Evolutionary conservation across 352 stramenopile species (phyloP), one percentile per base, ranked within the genome.

Genomic region (Phytophthora kernoviae): DNA sequence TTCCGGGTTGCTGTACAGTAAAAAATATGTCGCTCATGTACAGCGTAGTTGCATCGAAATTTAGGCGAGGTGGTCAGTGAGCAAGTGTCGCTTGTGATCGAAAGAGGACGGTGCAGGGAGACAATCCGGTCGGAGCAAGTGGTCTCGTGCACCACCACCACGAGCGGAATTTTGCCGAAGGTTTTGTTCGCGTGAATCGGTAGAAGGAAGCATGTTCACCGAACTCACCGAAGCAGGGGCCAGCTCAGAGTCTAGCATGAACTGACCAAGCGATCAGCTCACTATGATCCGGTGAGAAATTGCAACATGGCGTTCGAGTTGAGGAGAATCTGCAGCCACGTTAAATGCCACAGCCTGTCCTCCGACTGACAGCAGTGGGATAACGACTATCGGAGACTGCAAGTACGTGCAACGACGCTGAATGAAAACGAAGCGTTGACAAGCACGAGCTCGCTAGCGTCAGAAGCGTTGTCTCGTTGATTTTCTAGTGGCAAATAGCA

Each of bases 121-220:
- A 63, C 45, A 54, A 65, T 54, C 20, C 54, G 22, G 58, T 53
- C 15, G 44, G 22, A 33, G 22, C 4, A 27, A 18, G 10, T 27
- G 15, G 17, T 12, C 9, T 30, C 14, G 37, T 39, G 22, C 41
- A 33, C n/a, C 39, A 53, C 56, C 17, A 33, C 56, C 36, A 12
- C 36, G 37, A 14, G 21, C 9, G 49, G 34, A 42, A 65, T 60
- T 36, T 34, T 41, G 14, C 18, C 37, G 44, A 51, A 44, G 18
- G 18, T 30, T 40, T 62, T 40, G 32, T 27, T 51, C 26, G 59
- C 53, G 24, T 34, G 49, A 24, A 53, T 65, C 44, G 62, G 30
- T 47, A 52, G 62, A 67, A 63, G 27, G 26, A 63, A 62, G 39
- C 44, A 27, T 6, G 40, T 71, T 71, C 57, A 63, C 24, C 46